Evolutionary conservation across 495 filamentous ascomycete species (phyloP).

Genomic region (Staphylotrichum longicolle): DNA sequence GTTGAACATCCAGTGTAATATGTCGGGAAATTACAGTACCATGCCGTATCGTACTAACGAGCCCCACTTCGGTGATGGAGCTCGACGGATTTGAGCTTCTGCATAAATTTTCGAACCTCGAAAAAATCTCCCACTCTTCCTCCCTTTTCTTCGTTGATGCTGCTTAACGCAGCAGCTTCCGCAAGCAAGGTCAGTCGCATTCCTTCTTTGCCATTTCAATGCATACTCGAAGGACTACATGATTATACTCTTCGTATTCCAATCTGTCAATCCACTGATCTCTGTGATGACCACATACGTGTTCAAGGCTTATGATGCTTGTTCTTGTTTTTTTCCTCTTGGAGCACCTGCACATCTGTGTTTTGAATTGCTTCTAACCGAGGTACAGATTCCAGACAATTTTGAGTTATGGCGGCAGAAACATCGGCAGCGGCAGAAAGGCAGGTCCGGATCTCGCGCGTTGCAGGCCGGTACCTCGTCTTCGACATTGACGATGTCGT

Average conservation of each 20-base stretch:
- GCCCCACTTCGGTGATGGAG: background rate
- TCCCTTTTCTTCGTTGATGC: constrained; percentile 20
- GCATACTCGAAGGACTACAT: constrained; percentile 22
- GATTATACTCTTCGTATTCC: constrained; percentile 39
- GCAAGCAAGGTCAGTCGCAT: constrained; percentile 29
- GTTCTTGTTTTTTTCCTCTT: constrained; percentile 13
- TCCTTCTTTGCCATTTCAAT: constrained; percentile 1
- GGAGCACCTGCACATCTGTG: background rate
- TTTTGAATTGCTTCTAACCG: constrained; percentile 25
- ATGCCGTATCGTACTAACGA: background rate
- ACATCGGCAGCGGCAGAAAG: constrained; percentile 21
- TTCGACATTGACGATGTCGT: constrained; percentile 83
- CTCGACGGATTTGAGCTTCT: constrained; percentile 9
- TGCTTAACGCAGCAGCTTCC: constrained; percentile 25
- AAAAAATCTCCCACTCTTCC: constrained; percentile 1
- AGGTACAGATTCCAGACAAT: constrained; percentile 11
- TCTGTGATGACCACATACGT: constrained; percentile 39
- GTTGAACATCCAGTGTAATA: no score
- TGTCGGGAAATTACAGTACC: background rate
- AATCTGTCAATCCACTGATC: constrained; percentile 48
- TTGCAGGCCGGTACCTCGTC: constrained; percentile 79
- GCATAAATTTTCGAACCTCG: constrained; percentile 23
- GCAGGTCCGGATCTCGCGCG: constrained; percentile 72
- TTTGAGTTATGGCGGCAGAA: constrained; percentile 22
- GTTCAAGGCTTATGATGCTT: constrained; percentile 37